Percentiles rank a stretch among this genome's conserved stretches.
Conservation (phyloP, 805 yeast species). For the Nakazawaea populi region DNA sequence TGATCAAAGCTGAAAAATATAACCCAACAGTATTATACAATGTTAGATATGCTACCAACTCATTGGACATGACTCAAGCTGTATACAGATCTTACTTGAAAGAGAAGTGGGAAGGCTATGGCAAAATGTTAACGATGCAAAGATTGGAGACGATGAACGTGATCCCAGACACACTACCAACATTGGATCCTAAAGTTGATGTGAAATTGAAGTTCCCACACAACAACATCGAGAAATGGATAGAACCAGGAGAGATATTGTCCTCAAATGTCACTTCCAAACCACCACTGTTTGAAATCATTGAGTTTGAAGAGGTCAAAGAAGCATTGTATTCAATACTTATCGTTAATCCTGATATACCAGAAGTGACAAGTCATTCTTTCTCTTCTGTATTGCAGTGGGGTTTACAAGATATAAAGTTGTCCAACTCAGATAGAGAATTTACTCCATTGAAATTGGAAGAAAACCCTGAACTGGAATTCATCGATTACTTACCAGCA, state of each 20-base stretch:
- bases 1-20: slow-evolving; percentile 57
- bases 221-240: slow-evolving; percentile 57
- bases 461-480: slow-evolving; percentile 31
- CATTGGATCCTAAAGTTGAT: slow-evolving; percentile 74
- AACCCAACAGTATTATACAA: slow-evolving; percentile 87
- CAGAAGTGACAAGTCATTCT: slow-evolving; percentile 64
- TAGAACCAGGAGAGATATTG: slow-evolving; percentile 72
- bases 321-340: slow-evolving; percentile 66
- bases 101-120: slow-evolving; percentile 66
- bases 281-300: slow-evolving; percentile 74
- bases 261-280: slow-evolving; percentile 68
- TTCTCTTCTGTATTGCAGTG: slow-evolving; percentile 70
- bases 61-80: slow-evolving; percentile 65
- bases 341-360: slow-evolving; percentile 88
- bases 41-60: slow-evolving; percentile 38
- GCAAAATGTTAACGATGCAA: slow-evolving; percentile 81
- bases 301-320: slow-evolving; percentile 56
- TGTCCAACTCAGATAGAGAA: slow-evolving; percentile 51
- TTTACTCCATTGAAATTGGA: slow-evolving; percentile 40
- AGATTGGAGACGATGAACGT: slow-evolving; percentile 79
- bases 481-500: slow-evolving; percentile 69
- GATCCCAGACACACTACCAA: slow-evolving; percentile 92
- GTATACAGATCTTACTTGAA: slow-evolving; percentile 69
- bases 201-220: slow-evolving; percentile 73
- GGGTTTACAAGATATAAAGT: slow-evolving; percentile 65